phyloP scores from a whole-genome alignment of 225 moss, liverwort and hornwort genomes.

The Pseudisothecium myosuroides region DNA sequence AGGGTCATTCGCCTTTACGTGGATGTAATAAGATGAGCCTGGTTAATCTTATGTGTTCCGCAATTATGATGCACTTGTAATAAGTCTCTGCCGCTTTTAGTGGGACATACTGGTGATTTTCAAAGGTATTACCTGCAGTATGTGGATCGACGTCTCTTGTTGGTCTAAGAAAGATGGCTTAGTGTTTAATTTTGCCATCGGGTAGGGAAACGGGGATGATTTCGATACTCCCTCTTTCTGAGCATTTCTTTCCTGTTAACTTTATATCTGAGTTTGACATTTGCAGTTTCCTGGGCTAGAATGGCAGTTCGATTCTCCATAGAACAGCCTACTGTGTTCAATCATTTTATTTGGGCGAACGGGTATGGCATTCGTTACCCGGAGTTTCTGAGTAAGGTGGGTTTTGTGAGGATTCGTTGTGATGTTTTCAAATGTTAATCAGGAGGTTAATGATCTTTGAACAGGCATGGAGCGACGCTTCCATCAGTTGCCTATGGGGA shows the following conservation, averaged over 20 bases:
- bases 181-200: not conserved
- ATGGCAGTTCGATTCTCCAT: not conserved
- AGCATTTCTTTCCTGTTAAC: not conserved
- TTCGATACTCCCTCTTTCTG: not conserved
- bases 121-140: not conserved
- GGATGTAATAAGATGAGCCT: not conserved
- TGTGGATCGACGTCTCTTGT: not conserved
- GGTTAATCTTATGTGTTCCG: not conserved
- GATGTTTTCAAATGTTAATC: not conserved
- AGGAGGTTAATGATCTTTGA: not conserved
- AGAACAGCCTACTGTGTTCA: not conserved
- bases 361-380: not conserved
- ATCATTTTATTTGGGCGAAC: not conserved
- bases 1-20: not conserved
- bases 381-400: not conserved
- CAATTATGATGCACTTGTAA: not conserved
- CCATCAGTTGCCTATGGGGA: slow-evolving; percentile 54
- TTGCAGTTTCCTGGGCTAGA: not conserved
- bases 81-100: not conserved
- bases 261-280: not conserved
- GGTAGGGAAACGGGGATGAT: not conserved
- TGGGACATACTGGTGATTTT: not conserved
- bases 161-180: not conserved
- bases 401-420: not conserved
- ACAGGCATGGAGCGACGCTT: slow-evolving; percentile 79